Evolutionary conservation across 164 flowering plant species (phyloP), one percentile per base, ranked within the genome.

Genomic region (Brasenia schreberi): DNA sequence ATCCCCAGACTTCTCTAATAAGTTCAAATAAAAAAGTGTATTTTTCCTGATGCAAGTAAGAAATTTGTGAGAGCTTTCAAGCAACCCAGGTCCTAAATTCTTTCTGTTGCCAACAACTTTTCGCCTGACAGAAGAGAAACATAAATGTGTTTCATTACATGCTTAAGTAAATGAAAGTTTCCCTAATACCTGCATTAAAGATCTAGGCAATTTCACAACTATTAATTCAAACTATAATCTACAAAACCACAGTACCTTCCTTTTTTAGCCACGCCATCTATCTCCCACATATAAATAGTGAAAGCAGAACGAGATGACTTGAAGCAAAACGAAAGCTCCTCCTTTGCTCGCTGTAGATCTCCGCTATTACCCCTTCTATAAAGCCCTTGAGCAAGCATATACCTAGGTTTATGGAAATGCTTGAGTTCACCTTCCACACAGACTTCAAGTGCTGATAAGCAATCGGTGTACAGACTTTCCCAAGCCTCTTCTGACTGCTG

Each of bases 241-340:
- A 0, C n/a, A 17, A 56, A 56, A 56, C 12, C 2, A 56, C n/a
- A 23, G 11, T 84, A 94, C 99, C 96, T 94, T 83, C 92, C 99
- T 75, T 86, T 91, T 75, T 87, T 89, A n/a, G 84, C 96, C 82
- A 72, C 82, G 69, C 97, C 83, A 81, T 94, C 99, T 71, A 94
- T 94, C 82, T 94, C 99, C 99, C 99, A 94, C 99, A 94, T 94
- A 72, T 91, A 87, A 77, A 91, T 83, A 19, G 99, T 94, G 75
- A 91, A 94, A 43, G 92, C 82, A 66, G 97, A 94, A 18, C 99
- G 90, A 68, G 96, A 89, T 43, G 99, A 91, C 78, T 86, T 94
- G 75, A 94, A 94, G 78, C 99, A 94, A 74, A 94, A 94, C 42
- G 99, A 89, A 49, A 94, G 89, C 71, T 91, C 92, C 53, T 94